Evolutionary conservation across 1,139 yeast species (phyloP).

Genomic region (Insectozyma bohioensis): DNA sequence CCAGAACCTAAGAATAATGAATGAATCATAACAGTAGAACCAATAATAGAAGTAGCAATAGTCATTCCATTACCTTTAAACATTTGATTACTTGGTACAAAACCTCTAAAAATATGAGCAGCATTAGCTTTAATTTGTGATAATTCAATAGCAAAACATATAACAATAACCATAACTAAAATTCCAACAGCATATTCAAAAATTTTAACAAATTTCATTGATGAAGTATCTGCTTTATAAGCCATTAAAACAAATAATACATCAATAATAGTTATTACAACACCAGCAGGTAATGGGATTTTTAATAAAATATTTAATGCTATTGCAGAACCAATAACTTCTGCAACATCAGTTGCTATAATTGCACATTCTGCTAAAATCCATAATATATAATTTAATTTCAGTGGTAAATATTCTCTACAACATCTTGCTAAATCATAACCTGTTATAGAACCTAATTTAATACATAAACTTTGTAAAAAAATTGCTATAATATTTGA

Average conservation of each 20-base stretch:
- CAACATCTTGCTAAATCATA: constrained; percentile 72
- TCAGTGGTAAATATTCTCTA: constrained; percentile 57
- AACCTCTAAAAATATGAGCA: constrained; percentile 64
- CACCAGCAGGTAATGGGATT: constrained; percentile 79
- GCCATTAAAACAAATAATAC: constrained; percentile 74
- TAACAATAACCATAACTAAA: constrained; percentile 66
- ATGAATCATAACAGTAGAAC: constrained; percentile 86
- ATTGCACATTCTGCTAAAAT: constrained; percentile 77
- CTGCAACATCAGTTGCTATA: constrained; percentile 83
- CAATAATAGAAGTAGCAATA: constrained; percentile 73
- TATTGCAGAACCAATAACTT: constrained; percentile 85
- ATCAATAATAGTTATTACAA: constrained; percentile 67
- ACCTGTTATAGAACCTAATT: constrained; percentile 81
- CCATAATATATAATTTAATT: constrained; percentile 60
- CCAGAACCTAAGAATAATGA: constrained; percentile 75
- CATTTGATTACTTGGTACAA: constrained; percentile 63
- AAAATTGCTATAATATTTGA: constrained; percentile 75
- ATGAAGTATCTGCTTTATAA: constrained; percentile 66
- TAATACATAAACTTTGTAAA: constrained; percentile 68
- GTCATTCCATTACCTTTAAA: constrained; percentile 65
- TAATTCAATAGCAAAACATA: constrained; percentile 71
- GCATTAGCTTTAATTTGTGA: constrained; percentile 51
- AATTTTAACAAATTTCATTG: constrained; percentile 59
- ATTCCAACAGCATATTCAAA: constrained; percentile 69
- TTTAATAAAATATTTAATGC: constrained; percentile 69